Conservation (phyloP, 768 basidiomycete species). For the Rhizopogon sp. region DNA sequence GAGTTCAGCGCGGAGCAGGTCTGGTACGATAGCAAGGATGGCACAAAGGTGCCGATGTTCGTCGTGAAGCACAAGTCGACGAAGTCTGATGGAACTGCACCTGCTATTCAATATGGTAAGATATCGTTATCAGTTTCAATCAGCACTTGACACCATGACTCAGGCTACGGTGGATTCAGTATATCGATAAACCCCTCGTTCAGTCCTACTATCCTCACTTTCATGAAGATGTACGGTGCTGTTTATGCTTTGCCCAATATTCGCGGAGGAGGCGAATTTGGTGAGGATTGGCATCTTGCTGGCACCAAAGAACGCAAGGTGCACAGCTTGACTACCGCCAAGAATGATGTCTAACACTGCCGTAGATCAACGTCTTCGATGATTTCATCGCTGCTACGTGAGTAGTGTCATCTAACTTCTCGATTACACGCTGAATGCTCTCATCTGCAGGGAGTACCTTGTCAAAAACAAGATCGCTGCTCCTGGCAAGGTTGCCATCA, state of each 20-base stretch:
- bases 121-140: not conserved
- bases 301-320: constrained; percentile 72
- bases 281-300: constrained; percentile 79
- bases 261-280: constrained; percentile 73
- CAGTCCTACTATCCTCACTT: constrained; percentile 65
- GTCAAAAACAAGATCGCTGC: constrained; percentile 69
- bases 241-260: constrained; percentile 58
- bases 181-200: constrained; percentile 71
- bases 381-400: constrained; percentile 83
- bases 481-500: constrained; percentile 67
- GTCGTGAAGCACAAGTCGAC: constrained; percentile 72
- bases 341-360: not conserved
- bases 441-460: constrained; percentile 51
- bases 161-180: constrained; percentile 81
- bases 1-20: constrained; percentile 75
- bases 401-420: constrained; percentile 15
- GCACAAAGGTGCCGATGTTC: constrained; percentile 82
- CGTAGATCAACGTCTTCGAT: constrained; percentile 67
- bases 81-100: constrained; percentile 66
- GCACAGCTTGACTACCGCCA: not conserved
- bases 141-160: not conserved
- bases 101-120: constrained; percentile 73
- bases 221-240: constrained; percentile 65
- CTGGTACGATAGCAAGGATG: constrained; percentile 78
- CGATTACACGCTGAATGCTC: not conserved